These are phyloP conservation scores for Tylopilus sp. DNA, from an alignment of 768 basidiomycete genomes.

Conservation along the genomic window DNA sequence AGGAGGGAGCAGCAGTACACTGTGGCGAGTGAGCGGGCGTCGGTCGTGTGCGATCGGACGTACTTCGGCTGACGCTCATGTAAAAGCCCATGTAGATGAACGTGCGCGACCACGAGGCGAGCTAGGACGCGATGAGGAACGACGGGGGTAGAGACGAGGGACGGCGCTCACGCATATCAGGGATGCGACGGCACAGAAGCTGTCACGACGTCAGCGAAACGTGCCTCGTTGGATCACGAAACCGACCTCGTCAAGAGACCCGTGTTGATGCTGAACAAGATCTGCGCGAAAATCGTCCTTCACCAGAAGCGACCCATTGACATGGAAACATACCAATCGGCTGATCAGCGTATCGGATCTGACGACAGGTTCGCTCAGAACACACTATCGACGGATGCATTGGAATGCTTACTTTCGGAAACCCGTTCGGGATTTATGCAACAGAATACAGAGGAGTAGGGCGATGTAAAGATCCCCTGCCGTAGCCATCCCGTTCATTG, in stretches of 20 bases:
- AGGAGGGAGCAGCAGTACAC: slow-evolving; percentile 63
- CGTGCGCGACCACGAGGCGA: slow-evolving; percentile 35
- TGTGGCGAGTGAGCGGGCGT: slow-evolving; percentile 18
- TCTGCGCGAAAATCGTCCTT: slow-evolving; percentile 27
- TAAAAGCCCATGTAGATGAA: slow-evolving; percentile 60
- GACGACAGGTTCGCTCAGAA: background rate
- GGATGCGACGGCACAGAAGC: slow-evolving; percentile 26
- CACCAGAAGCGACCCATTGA: background rate
- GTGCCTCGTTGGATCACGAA: background rate
- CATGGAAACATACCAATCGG: slow-evolving; percentile 29
- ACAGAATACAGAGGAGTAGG: slow-evolving; percentile 40
- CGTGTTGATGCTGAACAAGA: slow-evolving; percentile 51
- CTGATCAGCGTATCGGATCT: slow-evolving; percentile 51
- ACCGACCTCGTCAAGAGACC: slow-evolving; percentile 32
- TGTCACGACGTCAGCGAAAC: slow-evolving; percentile 10
- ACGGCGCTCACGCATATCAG: background rate
- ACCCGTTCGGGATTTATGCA: slow-evolving; percentile 48
- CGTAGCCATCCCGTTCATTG: slow-evolving; percentile 50
- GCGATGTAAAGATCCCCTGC: slow-evolving; percentile 50
- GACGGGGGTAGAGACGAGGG: slow-evolving; percentile 10
- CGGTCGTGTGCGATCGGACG: slow-evolving; percentile 20
- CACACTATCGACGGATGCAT: background rate
- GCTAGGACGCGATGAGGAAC: background rate
- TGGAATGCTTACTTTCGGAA: slow-evolving; percentile 37
- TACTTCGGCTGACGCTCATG: slow-evolving; percentile 56